phyloP scores from a whole-genome alignment of 768 basidiomycete genomes.

The Suillus cothurnatus region DNA sequence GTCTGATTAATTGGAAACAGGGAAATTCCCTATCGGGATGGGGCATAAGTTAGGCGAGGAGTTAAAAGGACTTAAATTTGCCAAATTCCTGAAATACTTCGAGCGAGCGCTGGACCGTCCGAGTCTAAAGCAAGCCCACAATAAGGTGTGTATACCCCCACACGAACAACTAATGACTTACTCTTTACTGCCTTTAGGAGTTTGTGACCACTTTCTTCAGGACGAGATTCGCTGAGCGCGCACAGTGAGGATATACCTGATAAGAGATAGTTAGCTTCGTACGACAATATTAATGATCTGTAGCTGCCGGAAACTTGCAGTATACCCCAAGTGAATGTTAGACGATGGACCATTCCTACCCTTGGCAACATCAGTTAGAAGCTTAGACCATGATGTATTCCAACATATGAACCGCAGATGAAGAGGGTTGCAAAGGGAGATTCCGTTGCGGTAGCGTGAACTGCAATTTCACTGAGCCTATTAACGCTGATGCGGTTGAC shows the following conservation, averaged over 20 bases:
- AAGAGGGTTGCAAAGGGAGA: constrained; percentile 82
- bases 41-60: constrained; percentile 45
- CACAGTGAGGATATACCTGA: background rate
- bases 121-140: background rate
- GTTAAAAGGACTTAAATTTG: constrained; percentile 47
- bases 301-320: background rate
- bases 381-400: constrained; percentile 88
- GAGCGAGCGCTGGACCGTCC: constrained; percentile 39
- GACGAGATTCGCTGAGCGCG: background rate
- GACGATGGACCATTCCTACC: constrained; percentile 38
- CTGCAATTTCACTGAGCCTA: constrained; percentile 82
- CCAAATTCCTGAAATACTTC: constrained; percentile 49
- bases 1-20: constrained; percentile 37
- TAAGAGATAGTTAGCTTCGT: background rate
- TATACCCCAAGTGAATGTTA: background rate
- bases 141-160: background rate
- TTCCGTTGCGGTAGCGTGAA: constrained; percentile 84
- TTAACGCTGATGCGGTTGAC: constrained; percentile 86
- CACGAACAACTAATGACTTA: background rate
- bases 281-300: background rate
- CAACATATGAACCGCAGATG: constrained; percentile 90
- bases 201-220: background rate
- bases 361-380: constrained; percentile 87
- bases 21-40: constrained; percentile 48
- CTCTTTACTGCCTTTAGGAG: background rate